Base-by-base conservation (phyloP, 179 eudicot species). In the Heliamphora pulchella region DNA sequence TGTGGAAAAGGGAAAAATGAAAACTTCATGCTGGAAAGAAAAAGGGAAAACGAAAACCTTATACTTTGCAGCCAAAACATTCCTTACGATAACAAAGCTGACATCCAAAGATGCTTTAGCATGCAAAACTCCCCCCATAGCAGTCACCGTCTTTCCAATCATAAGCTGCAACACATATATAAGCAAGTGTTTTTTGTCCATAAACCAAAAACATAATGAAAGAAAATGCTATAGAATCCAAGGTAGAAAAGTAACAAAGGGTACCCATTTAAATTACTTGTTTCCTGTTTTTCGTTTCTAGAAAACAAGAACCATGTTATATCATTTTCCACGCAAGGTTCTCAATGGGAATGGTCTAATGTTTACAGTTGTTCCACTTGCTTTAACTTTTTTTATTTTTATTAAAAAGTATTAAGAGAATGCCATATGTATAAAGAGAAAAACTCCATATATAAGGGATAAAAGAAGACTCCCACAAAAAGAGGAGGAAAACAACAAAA, bases 31-130 rank as follows among this genome's bases (percentile, higher is more conserved):
- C 18, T 47, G 15, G 55, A 47, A 47, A 69, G 53, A 67, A 59
- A 67, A 18, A 69, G 48, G 65, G 62, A 61, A 75, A 57, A 17
- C 64, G 44, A 61, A 39, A 82, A 96, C 99, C 99, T 92, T 90
- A 77, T 96, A 96, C 83, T 92, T 96, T 55, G 90, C 92, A 87
- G 98, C 94, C 85, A 86, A 80, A 77, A 96, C 99, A 87, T 84
- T 86, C 87, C 94, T 96, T 70, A 88, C 98, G 55, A 96, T 86
- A 46, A 96, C 91, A 90, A 96, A 96, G 85, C 85, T 96, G 85
- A 94, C 88, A 88, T 96, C 98, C 53, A 85, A 79, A 73, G 99
- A 92, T 74, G 91, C 61, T 83, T 82, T 94, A 71, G 87, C 63
- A 62, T 86, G 87, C 83, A 91, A 78, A 66, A 77, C 88, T 82